A percentile compares a stretch with the other conserved stretches of the same genome.
These are phyloP conservation scores for Ophiognomonia clavigignenti-juglandacearum DNA, from an alignment of 2,329 filamentous ascomycete genomes.

Conservation along the genomic window DNA sequence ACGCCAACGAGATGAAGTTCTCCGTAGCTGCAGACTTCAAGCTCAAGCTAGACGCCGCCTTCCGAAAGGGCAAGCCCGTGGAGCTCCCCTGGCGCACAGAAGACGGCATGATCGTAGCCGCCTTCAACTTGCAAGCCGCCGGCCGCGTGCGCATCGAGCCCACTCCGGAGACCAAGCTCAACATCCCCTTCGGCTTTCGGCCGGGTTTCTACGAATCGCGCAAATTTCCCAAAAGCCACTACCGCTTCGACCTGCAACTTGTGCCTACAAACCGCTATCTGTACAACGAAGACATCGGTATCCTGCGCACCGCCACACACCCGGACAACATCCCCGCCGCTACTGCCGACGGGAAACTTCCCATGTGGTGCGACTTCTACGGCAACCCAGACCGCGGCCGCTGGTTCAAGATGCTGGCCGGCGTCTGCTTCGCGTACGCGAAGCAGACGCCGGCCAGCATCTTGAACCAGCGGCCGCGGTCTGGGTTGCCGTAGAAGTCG, in stretches of 20 bases:
- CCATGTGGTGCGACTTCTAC: conserved; percentile 70
- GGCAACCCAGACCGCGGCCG: conserved; percentile 51
- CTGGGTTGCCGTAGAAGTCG: conserved; percentile 58
- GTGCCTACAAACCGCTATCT: conserved; percentile 55
- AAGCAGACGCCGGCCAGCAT: conserved; percentile 57
- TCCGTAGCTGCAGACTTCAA: conserved; percentile 58
- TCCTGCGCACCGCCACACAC: conserved; percentile 21
- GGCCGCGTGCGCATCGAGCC: conserved; percentile 51
- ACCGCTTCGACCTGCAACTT: conserved; percentile 59
- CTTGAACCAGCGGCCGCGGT: conserved; percentile 59
- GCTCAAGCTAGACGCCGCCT: conserved; percentile 50
- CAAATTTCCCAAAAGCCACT: conserved; percentile 59
- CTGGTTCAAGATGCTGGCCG: conserved; percentile 61
- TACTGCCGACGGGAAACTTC: conserved; percentile 47
- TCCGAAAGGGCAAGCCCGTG: conserved; percentile 37
- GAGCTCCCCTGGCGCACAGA: conserved; percentile 51
- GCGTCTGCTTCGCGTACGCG: conserved; percentile 58
- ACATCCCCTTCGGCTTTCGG: conserved; percentile 65
- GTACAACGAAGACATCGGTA: conserved; percentile 27
- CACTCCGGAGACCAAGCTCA: conserved; percentile 48
- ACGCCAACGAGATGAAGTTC: conserved; percentile 49
- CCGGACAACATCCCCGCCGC: conserved; percentile 34
- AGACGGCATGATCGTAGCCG: conserved; percentile 62
- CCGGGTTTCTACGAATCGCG: conserved; percentile 68
- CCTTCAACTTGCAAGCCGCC: conserved; percentile 59